phyloP scores from a whole-genome alignment of 139 green algal genomes.

The Chlorella sp. region DNA sequence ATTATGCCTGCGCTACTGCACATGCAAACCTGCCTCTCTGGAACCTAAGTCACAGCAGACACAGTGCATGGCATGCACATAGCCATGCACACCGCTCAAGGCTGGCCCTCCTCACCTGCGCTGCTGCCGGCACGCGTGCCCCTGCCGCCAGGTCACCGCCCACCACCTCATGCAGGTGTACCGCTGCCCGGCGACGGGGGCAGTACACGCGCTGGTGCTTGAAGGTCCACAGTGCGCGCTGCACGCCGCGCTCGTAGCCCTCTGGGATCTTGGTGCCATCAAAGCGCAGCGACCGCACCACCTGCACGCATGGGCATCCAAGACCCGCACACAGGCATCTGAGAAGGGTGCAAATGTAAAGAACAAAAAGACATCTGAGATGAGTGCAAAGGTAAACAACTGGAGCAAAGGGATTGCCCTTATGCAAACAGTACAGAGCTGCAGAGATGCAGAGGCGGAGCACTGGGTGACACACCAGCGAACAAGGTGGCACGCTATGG shows the following conservation, averaged over 20 bases:
- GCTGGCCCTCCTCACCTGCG: constrained; percentile 24
- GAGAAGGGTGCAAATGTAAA: not conserved
- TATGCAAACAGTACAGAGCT: too few relatives aligned
- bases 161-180: constrained; percentile 79
- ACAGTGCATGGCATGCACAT: not conserved
- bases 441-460: not conserved
- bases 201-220: constrained; percentile 89
- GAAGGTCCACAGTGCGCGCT: constrained; percentile 90
- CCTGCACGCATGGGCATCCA: not conserved
- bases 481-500: not conserved
- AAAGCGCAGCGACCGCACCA: constrained; percentile 72
- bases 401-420: too few relatives aligned
- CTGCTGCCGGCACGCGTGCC: constrained; percentile 64
- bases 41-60: not conserved
- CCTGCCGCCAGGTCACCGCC: constrained; percentile 53
- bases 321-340: not conserved
- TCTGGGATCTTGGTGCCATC: constrained; percentile 74
- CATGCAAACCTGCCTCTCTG: too few relatives aligned
- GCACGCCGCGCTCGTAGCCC: constrained; percentile 86
- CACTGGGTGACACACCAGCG: not conserved
- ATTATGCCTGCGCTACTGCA: not conserved
- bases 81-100: not conserved
- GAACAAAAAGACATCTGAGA: not conserved
- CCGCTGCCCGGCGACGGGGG: constrained; percentile 35
- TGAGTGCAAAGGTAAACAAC: too few relatives aligned